Base-by-base conservation (phyloP, 208 protist species). In the Strigomonas culicis region DNA sequence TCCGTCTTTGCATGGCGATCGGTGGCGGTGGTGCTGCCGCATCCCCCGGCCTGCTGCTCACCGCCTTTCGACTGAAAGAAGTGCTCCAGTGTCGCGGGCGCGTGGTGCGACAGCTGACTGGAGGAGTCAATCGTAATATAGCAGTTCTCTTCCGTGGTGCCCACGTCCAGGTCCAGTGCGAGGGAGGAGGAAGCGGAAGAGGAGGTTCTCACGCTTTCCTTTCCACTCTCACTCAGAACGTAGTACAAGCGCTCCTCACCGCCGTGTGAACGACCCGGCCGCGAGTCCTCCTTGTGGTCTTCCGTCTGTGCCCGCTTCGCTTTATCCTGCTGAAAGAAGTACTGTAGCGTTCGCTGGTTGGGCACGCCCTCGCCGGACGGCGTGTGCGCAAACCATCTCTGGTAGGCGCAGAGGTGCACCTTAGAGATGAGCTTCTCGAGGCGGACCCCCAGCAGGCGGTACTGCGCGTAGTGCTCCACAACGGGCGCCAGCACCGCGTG, bases 371-470 rank as follows among this genome's bases (percentile, higher is more conserved):
- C 10, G 8, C n/a, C 34, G 7, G 10, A 13, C 7, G 34, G 34
- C 10, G 34, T 13, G 34, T 39, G 4, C 7, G 34, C 34, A 39
- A 39, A 39, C 34, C 34, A 39, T 44, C 17, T 60, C 31, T 34
- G 39, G 22, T 46, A 47, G 7, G 11, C 19, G 32, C 36, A 62
- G 27, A 47, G 28, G 36, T 44, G 36, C 57, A 24, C 28, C 57
- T 62, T 62, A 31, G 21, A 22, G 7, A 62, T 13, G n/a, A 49
- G 36, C 51, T 88, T 84, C 25, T 74, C 72, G 15, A 82, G 59
- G 4, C 86, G 83, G 22, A 95, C 74, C 1, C 89, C 89, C 21
- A 95, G 66, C 10, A 95, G 76, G 17, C 89, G 86, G 43, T 84
- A 88, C 2, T 79, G 55, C 0, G 68, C 60, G 62, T 78, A 95